Percentiles rank a stretch among this genome's conserved stretches.
Conservation (phyloP, 176 grass and related monocot species). For the Carex littledalei region DNA sequence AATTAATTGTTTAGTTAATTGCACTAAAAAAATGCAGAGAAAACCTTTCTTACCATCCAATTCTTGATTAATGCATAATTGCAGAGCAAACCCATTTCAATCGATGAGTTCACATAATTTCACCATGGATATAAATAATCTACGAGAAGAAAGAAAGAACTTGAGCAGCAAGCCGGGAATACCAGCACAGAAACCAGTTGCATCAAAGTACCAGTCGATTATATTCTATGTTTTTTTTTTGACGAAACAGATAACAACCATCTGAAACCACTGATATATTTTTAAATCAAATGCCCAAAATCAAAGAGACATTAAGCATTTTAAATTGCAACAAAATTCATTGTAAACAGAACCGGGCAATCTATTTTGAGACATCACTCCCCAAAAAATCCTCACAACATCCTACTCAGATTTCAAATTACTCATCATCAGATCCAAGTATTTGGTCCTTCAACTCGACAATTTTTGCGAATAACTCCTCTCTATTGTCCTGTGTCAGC, state of each 20-base stretch:
- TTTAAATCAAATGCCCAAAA: neutral
- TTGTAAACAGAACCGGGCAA: neutral
- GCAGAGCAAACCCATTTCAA: neutral
- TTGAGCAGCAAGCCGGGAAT: neutral
- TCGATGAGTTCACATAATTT: neutral
- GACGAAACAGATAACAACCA: neutral
- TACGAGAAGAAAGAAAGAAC: neutral
- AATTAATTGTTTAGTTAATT: too few relatives aligned
- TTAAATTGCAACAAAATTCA: neutral
- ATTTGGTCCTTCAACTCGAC: constrained; percentile 41
- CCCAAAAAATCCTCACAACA: neutral
- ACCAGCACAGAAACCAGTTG: neutral
- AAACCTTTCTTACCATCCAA: too few relatives aligned
- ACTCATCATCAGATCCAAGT: constrained; percentile 33
- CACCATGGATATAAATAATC: neutral
- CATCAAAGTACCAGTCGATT: neutral
- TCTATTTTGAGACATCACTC: neutral
- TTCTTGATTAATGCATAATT: too few relatives aligned
- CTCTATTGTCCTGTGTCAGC: constrained; percentile 48
- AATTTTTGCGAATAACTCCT: constrained; percentile 47
- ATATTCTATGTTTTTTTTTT: neutral
- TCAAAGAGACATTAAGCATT: neutral
- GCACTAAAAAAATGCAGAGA: too few relatives aligned
- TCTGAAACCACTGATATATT: neutral
- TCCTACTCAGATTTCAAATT: constrained; percentile 7